phyloP scores from a whole-genome alignment of 2,329 filamentous ascomycete species.

The Hypoxylon sp. region DNA sequence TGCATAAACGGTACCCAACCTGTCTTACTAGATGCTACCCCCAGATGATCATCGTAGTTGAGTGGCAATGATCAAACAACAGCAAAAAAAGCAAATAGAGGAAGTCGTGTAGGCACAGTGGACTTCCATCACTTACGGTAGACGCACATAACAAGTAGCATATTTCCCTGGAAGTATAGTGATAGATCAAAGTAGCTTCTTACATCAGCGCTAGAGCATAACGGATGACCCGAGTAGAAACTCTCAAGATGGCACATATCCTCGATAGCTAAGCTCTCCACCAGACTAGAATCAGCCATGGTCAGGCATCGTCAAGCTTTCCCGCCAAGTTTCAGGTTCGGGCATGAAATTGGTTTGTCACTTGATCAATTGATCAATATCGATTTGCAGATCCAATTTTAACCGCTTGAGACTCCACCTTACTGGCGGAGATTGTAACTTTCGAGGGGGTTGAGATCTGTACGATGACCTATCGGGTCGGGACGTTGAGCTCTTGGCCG shows the following conservation, averaged over 20 bases:
- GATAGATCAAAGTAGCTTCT: not conserved
- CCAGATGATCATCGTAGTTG: not conserved
- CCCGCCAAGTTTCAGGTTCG: not conserved
- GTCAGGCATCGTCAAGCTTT: not conserved
- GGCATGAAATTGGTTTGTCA: not conserved
- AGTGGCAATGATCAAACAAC: not conserved
- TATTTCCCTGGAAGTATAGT: not conserved
- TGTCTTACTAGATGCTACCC: not conserved
- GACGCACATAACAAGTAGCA: not conserved
- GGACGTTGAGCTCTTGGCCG: not conserved
- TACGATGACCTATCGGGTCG: slow-evolving; percentile 10
- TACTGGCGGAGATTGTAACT: slow-evolving; percentile 4
- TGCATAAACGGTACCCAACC: not conserved
- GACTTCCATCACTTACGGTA: not conserved
- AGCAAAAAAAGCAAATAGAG: not conserved
- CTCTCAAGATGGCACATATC: not conserved
- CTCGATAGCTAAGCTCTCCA: not conserved
- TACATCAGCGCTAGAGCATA: slow-evolving; percentile 11
- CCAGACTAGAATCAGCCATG: not conserved
- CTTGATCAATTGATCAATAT: slow-evolving; percentile 1
- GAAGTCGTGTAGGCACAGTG: not conserved
- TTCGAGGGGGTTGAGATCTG: slow-evolving; percentile 13
- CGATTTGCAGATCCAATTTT: slow-evolving; percentile 4
- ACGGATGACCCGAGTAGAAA: slow-evolving; percentile 5
- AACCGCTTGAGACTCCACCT: slow-evolving; percentile 1